phyloP scores from a whole-genome alignment of 78 protist species.

The Dictyostelium discoideum region dicty_2.7 NC_007089.4:2015501-2016000 shows the following conservation, averaged over 20 bases:
- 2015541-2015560: not conserved
- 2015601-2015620: not conserved
- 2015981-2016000: too few relatives aligned
- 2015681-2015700: not conserved
- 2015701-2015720: not conserved
- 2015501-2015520: constrained; percentile 7
- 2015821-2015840: not conserved
- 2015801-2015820: not conserved
- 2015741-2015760: not conserved
- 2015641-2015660: constrained; percentile 7
- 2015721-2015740: not conserved
- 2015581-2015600: constrained; percentile 3
- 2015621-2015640: not conserved
- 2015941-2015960: too few relatives aligned
- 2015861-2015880: too few relatives aligned
- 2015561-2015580: not conserved
- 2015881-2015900: too few relatives aligned
- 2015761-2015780: not conserved
- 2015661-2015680: not conserved
- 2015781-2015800: not conserved
- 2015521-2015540: not conserved
- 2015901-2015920: too few relatives aligned
- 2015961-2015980: too few relatives aligned
- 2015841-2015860: not conserved
- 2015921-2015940: too few relatives aligned